Percentiles rank a stretch among this genome's conserved stretches.
These are phyloP conservation scores for Amyloporia xantha DNA, from an alignment of 768 basidiomycete genomes.

Conservation along the genomic window DNA sequence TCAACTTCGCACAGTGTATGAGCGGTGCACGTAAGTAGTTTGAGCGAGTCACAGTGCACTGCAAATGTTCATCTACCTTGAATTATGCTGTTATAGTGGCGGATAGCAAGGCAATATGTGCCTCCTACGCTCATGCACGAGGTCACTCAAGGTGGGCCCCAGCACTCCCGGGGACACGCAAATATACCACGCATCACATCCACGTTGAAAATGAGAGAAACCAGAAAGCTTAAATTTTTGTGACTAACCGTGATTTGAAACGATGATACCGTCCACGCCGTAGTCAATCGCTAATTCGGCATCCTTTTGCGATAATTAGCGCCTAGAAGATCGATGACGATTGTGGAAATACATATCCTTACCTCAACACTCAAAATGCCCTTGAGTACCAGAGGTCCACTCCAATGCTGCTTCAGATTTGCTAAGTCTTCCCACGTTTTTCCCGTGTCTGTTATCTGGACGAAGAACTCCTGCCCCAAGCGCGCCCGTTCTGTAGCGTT, in stretches of 20 bases:
- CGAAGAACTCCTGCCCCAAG: slow-evolving; percentile 57
- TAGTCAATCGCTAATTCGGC: slow-evolving; percentile 61
- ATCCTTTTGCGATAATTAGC: slow-evolving; percentile 32
- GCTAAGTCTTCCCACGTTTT: slow-evolving; percentile 66
- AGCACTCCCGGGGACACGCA: no score
- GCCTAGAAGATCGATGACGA: neutral
- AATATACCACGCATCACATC: no score
- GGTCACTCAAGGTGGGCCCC: no score
- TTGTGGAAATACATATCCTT: slow-evolving; percentile 8
- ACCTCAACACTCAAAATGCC: slow-evolving; percentile 65
- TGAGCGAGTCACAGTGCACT: no score
- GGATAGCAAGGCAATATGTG: no score
- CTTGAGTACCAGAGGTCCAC: slow-evolving; percentile 70
- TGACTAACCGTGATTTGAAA: slow-evolving; percentile 67
- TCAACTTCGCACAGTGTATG: no score
- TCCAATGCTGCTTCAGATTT: slow-evolving; percentile 67
- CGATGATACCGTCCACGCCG: slow-evolving; percentile 66
- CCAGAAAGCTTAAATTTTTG: no score
- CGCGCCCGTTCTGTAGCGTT: slow-evolving; percentile 31
- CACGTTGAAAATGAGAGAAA: no score
- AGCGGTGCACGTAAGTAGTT: no score
- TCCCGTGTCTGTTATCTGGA: slow-evolving; percentile 53
- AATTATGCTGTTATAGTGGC: no score
- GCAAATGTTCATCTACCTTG: no score
- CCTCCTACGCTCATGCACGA: no score